phyloP scores from a whole-genome alignment of 768 basidiomycete species.

The Lactarius tabidus region DNA sequence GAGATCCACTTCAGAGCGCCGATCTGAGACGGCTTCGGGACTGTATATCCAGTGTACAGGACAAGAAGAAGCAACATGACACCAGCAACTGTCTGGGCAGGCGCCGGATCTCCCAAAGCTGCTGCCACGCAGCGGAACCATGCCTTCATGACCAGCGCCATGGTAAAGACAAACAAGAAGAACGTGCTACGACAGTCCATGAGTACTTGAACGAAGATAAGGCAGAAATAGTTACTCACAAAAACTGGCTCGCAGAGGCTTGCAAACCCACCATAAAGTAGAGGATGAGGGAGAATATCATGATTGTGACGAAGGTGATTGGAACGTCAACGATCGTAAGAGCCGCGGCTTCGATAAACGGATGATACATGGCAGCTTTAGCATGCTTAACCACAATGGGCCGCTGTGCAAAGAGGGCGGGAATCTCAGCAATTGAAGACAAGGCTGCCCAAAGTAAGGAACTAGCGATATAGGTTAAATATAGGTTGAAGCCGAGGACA shows the following conservation, averaged over 20 bases:
- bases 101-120: conserved; percentile 52
- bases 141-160: conserved; percentile 64
- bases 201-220: background rate
- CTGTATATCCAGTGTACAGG: conserved; percentile 57
- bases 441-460: conserved; percentile 57
- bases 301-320: conserved; percentile 45
- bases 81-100: conserved; percentile 59
- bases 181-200: conserved; percentile 42
- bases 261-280: conserved; percentile 65
- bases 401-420: conserved; percentile 51
- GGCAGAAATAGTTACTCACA: conserved; percentile 41
- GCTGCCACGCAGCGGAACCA: conserved; percentile 72
- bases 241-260: conserved; percentile 54
- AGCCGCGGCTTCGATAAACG: conserved; percentile 51
- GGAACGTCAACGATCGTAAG: conserved; percentile 60
- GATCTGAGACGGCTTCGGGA: conserved; percentile 61
- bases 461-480: conserved; percentile 31
- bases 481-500: too few relatives aligned
- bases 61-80: conserved; percentile 48
- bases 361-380: conserved; percentile 59
- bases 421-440: conserved; percentile 60
- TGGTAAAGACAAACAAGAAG: conserved; percentile 53
- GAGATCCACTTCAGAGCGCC: conserved; percentile 67
- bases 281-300: conserved; percentile 45
- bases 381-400: conserved; percentile 56